Base-by-base conservation (phyloP, 2,329 filamentous ascomycete species). In the Cladorrhinum sp. region DNA sequence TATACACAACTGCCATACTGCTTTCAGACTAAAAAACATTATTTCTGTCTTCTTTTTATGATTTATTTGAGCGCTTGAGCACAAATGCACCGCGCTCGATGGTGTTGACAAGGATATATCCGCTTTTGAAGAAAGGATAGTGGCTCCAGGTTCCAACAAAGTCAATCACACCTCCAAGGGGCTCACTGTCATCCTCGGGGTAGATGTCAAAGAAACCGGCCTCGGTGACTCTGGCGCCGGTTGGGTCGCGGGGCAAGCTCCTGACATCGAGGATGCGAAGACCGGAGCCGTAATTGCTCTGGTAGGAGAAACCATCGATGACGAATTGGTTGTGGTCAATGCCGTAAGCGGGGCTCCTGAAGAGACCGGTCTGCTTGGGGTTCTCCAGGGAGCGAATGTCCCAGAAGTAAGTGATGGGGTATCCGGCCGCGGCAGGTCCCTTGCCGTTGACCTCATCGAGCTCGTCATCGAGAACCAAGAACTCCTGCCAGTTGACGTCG, bases 401-500 rank as follows among this genome's bases (percentile, higher is more conserved):
- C 73, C 78, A 81, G 68, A 81, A 79, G 69, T 80, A 81, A 0
- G 78, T 78, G 38, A 78, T 77, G 2, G 79, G 76, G 65, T 73
- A 77, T 1, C 76, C 74, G 48, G 78, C 73, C 5, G 72, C 72
- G 1, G 74, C 78, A 1, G 73, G 70, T 5, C 75, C 76, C 9
- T 72, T 72, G 20, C 67, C 66, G n/a, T 78, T 70, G 36, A 72
- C 67, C 70, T 84, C 81, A 65, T 84, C 81, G 22, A 78, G 74
- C 68, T 83, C 81, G 64, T 83, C 81, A 65, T 83, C 80, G n/a
- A 79, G 66, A 54, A 83, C 71, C n/a, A 83, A 74, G 50, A 72
- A 72, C 65, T 78, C 78, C 48, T 77, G 73, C 71, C 72, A 77
- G 57, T 75, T 68, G 12, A 71, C 67, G 66, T 81, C 75, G 57